phyloP scores from a whole-genome alignment of 495 filamentous ascomycete genomes.

The Terfezia boudieri region DNA sequence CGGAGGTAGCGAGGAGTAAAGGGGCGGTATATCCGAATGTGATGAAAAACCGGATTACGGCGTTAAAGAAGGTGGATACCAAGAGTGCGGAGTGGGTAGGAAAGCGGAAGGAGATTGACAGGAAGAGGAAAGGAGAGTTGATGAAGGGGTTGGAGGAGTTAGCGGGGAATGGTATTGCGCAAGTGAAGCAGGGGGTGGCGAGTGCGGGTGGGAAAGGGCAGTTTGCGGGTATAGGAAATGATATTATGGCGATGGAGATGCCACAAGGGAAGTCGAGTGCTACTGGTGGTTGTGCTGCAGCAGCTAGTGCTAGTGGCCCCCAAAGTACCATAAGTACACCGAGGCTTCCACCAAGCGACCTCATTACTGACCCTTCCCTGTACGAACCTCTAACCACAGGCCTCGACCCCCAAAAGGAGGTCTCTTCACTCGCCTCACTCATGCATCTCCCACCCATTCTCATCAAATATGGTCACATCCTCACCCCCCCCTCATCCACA shows the following conservation, averaged over 20 bases:
- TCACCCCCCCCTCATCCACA: constrained; percentile 32
- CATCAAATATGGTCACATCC: constrained; percentile 51
- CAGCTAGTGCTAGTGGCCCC: not conserved
- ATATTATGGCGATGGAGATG: not conserved
- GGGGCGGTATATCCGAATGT: constrained; percentile 52
- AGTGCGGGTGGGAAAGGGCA: not conserved
- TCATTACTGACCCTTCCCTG: not conserved
- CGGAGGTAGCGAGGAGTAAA: constrained; percentile 44
- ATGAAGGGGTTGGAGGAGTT: constrained; percentile 14
- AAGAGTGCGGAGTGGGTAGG: constrained; percentile 40
- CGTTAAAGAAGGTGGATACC: constrained; percentile 41
- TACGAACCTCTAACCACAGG: constrained; percentile 31
- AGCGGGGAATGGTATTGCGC: constrained; percentile 1
- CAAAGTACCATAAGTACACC: not conserved
- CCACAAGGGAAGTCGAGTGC: not conserved
- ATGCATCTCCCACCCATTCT: constrained; percentile 36
- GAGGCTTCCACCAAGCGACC: constrained; percentile 13
- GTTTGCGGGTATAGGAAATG: not conserved
- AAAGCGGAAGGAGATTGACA: constrained; percentile 13
- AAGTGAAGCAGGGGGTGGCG: constrained; percentile 1
- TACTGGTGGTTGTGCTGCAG: not conserved
- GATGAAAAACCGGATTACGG: constrained; percentile 54
- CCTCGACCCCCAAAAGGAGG: constrained; percentile 41
- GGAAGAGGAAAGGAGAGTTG: constrained; percentile 11
- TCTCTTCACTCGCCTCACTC: constrained; percentile 36